Evolutionary conservation across 768 basidiomycete species (phyloP).

Genomic region (Amanita subjunquillea): DNA sequence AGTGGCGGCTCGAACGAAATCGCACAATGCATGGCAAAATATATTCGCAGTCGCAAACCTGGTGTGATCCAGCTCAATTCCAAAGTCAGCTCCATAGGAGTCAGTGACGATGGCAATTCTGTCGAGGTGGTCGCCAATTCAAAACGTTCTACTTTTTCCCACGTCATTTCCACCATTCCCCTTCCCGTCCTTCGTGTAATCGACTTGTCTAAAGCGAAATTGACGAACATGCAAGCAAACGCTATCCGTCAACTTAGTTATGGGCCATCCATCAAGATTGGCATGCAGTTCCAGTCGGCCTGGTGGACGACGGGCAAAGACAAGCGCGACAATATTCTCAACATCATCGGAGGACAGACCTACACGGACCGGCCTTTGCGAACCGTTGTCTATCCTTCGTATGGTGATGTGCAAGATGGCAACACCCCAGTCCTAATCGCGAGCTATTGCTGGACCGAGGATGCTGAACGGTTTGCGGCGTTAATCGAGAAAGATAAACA

Average conservation of each 20-base stretch:
- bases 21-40: not conserved
- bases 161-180: not conserved
- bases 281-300: constrained; percentile 26
- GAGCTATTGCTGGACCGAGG: not conserved
- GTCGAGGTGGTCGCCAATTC: not conserved
- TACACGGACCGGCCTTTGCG: constrained; percentile 23
- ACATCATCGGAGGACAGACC: constrained; percentile 19
- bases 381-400: constrained; percentile 27
- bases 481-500: not conserved
- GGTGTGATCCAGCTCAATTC: not conserved
- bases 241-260: constrained; percentile 30
- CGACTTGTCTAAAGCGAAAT: constrained; percentile 1
- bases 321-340: not conserved
- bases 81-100: not conserved
- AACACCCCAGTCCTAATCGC: not conserved
- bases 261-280: constrained; percentile 29
- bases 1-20: not conserved
- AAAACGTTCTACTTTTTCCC: not conserved
- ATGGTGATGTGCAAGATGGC: constrained; percentile 11
- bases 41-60: not conserved
- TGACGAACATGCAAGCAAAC: constrained; percentile 13
- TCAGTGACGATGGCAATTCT: too few relatives aligned
- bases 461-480: not conserved
- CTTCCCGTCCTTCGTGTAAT: not conserved
- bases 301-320: constrained; percentile 33